A percentile compares a stretch with the other conserved stretches of the same genome.
Conservation (phyloP, 2,329 filamentous ascomycete genomes). For the Fusarium brevicatenulatum region DNA sequence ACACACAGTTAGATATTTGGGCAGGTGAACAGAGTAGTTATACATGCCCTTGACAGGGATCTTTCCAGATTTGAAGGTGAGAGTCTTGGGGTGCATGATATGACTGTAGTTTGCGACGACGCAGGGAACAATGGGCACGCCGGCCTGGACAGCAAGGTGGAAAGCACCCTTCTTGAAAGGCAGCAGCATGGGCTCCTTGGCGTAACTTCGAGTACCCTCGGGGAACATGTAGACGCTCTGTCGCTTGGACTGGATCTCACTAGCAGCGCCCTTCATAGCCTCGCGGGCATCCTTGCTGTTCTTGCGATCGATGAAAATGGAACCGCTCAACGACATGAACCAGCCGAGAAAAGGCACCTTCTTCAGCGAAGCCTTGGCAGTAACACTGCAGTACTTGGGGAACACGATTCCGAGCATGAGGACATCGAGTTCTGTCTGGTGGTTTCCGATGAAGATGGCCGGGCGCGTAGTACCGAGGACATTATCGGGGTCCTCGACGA, state of each 20-base stretch:
- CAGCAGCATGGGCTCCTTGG: conserved; percentile 80
- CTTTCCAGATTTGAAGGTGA: conserved; percentile 73
- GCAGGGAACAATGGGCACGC: conserved; percentile 90
- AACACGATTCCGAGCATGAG: conserved; percentile 90
- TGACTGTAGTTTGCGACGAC: conserved; percentile 84
- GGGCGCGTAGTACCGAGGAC: conserved; percentile 75
- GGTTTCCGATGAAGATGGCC: conserved; percentile 92
- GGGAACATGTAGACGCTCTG: conserved; percentile 89
- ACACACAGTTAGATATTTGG: not conserved
- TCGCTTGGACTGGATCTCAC: conserved; percentile 76
- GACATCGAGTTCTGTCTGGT: conserved; percentile 96
- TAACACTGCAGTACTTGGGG: conserved; percentile 90
- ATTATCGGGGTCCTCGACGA: conserved; percentile 73
- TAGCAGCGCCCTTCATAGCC: conserved; percentile 85
- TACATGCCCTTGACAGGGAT: conserved; percentile 79
- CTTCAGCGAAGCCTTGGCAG: conserved; percentile 87
- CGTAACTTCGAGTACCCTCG: conserved; percentile 93
- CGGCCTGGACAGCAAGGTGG: conserved; percentile 92
- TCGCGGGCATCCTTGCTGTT: conserved; percentile 84
- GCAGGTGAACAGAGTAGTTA: not conserved
- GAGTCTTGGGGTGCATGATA: conserved; percentile 71
- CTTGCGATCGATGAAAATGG: conserved; percentile 93
- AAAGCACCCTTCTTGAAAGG: conserved; percentile 99
- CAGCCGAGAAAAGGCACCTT: conserved; percentile 87
- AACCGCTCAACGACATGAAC: conserved; percentile 90